phyloP scores from a whole-genome alignment of 768 basidiomycete genomes.

The Lentinula boryana region DNA sequence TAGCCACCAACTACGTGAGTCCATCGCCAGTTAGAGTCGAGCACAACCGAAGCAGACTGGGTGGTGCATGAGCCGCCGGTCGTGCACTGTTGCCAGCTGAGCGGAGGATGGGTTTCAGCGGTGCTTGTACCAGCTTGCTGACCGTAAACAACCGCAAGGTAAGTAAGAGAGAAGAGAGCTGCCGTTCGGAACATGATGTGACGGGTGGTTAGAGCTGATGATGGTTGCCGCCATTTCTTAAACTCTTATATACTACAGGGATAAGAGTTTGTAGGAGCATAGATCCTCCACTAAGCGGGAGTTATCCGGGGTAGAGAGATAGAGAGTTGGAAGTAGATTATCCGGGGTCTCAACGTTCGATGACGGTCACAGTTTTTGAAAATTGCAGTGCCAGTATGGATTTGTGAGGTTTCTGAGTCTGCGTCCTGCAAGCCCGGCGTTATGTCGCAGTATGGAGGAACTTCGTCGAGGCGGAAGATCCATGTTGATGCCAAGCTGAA shows the following conservation, averaged over 20 bases:
- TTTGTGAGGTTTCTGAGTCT: not conserved
- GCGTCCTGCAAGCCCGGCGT: not conserved
- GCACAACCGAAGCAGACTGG: conserved; percentile 24
- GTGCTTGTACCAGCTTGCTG: conserved; percentile 37
- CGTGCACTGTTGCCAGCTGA: conserved; percentile 32
- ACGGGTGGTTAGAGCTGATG: not conserved
- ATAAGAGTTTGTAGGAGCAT: not conserved
- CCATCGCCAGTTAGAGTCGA: conserved; percentile 51
- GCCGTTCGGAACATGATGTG: conserved; percentile 17
- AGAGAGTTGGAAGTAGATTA: not conserved
- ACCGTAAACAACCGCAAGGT: conserved; percentile 25
- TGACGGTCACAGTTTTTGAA: no score
- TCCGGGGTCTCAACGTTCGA: not conserved
- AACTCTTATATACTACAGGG: not conserved
- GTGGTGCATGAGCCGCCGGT: conserved; percentile 26
- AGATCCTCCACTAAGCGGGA: not conserved
- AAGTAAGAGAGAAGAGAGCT: conserved; percentile 21
- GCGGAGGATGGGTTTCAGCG: conserved; percentile 36
- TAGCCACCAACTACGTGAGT: conserved; percentile 34
- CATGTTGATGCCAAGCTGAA: not conserved
- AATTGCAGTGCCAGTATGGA: not conserved
- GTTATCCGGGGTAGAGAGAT: not conserved
- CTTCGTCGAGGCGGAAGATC: not conserved
- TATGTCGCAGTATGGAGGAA: not conserved
- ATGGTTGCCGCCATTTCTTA: not conserved